phyloP scores from a whole-genome alignment of 148 eudicot genomes.

The Vaccinium myrtillus region DNA sequence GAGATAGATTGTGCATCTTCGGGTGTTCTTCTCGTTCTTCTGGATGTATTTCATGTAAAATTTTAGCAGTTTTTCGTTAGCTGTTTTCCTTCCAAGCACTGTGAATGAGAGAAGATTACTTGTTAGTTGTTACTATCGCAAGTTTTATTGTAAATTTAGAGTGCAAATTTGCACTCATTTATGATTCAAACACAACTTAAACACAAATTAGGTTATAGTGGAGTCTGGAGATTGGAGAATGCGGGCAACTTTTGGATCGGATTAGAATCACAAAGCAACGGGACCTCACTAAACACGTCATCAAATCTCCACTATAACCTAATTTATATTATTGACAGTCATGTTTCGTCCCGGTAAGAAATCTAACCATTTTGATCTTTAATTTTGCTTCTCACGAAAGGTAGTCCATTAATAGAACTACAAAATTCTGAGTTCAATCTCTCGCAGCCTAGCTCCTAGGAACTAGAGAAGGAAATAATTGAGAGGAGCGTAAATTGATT shows the following conservation, averaged over 20 bases:
- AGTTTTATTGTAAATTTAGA: neutral
- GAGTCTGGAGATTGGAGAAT: neutral
- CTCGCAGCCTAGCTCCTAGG: no score
- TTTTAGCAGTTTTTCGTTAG: neutral
- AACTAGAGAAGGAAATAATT: no score
- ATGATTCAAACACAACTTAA: no score
- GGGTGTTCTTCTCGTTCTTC: neutral
- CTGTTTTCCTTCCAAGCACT: neutral
- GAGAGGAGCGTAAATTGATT: no score
- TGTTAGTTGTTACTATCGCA: neutral
- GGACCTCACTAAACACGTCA: neutral
- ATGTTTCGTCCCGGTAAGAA: neutral
- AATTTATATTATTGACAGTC: neutral
- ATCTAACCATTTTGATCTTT: neutral
- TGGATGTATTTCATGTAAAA: neutral
- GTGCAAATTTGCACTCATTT: no score
- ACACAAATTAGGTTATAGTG: no score
- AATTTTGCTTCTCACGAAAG: neutral
- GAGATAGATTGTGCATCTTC: neutral
- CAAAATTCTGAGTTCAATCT: no score
- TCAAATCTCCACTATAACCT: neutral
- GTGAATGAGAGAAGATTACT: neutral
- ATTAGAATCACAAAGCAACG: neutral
- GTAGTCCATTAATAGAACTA: no score
- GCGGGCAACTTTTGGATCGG: neutral